Base-by-base conservation (phyloP, 306 rosid species). In the Arachis stenosperma region DNA sequence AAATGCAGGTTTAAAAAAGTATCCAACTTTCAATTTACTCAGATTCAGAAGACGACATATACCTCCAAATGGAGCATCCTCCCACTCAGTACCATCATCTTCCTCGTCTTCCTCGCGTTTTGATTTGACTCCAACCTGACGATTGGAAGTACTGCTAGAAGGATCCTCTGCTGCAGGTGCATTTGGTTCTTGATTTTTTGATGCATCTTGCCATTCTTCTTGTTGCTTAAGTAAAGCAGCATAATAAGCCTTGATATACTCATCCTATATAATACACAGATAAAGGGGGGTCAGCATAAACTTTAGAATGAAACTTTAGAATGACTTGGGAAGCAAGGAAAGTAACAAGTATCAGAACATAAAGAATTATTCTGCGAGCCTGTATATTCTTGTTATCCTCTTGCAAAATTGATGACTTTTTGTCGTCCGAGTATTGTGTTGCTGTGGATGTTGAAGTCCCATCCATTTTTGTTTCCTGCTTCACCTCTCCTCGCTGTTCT, bases 401-500 rank as follows among this genome's bases (percentile, higher is more conserved):
- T 50, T 70, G 76, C 42, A 79, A 86, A 61, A 56, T 27, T 15
- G 73, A 9, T 64, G 86, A 74, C 81, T 90, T 90, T 68, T 90
- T 90, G 75, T 90, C 96, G 54, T 90, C 93, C 9, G 82, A 73
- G 79, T 71, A 83, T 12, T 67, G 68, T 47, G 68, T 51, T 56
- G 75, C 78, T 54, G 75, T 67, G 69, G 86, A 75, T 12, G 82
- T 71, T 52, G 87, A 72, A 69, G 80, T 65, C 52, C 73, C 87
- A 68, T 84, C 93, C 83, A 81, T 81, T 66, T 83, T 90, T 22
- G 79, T 61, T 74, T 90, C 90, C 76, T 79, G 83, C 74, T 86
- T 90, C 78, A 75, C 74, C 73, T 84, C 93, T 69, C 93, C 96
- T 9, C 89, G 96, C 54, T 90, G 96, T 71, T 88, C 91, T 80